Conservation (phyloP, 192 early-diverging fungal genomes). For the Allomyces macrogynus region DNA sequence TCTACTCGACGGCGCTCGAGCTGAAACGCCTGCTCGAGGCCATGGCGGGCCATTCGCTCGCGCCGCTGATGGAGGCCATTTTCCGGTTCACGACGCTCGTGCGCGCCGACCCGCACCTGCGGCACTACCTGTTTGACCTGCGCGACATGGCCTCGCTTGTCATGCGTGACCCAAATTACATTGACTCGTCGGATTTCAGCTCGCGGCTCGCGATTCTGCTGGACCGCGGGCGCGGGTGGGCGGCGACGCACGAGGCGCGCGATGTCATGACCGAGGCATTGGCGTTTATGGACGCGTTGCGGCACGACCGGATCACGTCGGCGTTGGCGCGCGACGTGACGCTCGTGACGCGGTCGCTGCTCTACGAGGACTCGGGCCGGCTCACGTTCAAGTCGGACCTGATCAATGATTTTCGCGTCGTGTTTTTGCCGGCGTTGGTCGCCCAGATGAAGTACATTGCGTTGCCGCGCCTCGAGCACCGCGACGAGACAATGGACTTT, state of each 20-base stretch:
- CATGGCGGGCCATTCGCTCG: neutral
- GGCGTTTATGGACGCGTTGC: neutral
- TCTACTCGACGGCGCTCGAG: neutral
- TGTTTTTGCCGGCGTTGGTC: slow-evolving; percentile 5
- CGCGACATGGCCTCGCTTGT: neutral
- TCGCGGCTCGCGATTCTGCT: neutral
- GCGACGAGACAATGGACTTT: slow-evolving; percentile 5
- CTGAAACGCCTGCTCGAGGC: neutral
- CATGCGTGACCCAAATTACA: neutral
- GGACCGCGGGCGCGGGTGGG: neutral
- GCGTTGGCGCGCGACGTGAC: neutral
- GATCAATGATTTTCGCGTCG: slow-evolving; percentile 4
- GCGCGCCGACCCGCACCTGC: neutral
- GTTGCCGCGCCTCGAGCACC: slow-evolving; percentile 6
- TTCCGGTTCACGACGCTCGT: neutral
- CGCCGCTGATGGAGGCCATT: neutral
- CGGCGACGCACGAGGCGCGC: neutral
- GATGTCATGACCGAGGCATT: neutral
- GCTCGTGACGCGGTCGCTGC: neutral
- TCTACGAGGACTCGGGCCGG: neutral
- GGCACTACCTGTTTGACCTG: neutral
- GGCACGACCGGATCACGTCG: neutral
- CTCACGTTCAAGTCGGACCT: slow-evolving; percentile 5
- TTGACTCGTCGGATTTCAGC: neutral
- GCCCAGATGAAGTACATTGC: slow-evolving; percentile 7